Evolutionary conservation across 2,329 filamentous ascomycete species (phyloP), one percentile per base, ranked within the genome.

Genomic region (Penicillium sp.): DNA sequence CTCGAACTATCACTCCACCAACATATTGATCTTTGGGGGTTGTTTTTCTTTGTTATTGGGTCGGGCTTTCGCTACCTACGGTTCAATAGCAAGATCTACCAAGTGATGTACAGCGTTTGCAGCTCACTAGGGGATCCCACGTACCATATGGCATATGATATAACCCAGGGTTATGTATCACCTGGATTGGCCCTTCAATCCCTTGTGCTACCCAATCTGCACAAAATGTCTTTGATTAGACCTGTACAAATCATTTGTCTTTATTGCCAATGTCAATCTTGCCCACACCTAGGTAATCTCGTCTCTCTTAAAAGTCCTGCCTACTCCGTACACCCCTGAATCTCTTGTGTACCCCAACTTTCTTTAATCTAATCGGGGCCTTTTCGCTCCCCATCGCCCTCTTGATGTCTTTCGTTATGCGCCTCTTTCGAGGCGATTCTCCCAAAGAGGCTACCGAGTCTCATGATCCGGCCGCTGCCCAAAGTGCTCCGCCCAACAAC

Each of bases 161-260:
- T 11, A 16, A 32, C 10, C 7, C 29, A 31, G 29, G 50, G 48
- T 18, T 39, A 16, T 16, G 36, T 38, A 36, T 22, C 9, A 47
- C 45, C 36, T 41, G 34, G 54, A 53, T 48, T 50, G 39, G 46
- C 50, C 46, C 54, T 53, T 54, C 31, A 3, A 50, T 51, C 49
- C 49, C 52, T 40, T 6, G 24, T 8, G 24, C 24, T 49, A 41
- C 36, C 48, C 11, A 45, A 41, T 50, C 38, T 24, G 56, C 48
- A 56, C 53, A 58, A 55, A 64, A 63, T 61, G 61, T 63, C 45
- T 16, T 48, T 40, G 38, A 59, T 62, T 59, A 63, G 62, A 65
- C 62, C 61, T 61, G 59, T 65, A 56, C 47, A 31, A 59, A 59
- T 48, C 51, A 3, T n/a, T n/a, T 13, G 44, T 59, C 48, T 47